phyloP scores from a whole-genome alignment of 768 basidiomycete genomes.

The Amanita molliuscula region DNA sequence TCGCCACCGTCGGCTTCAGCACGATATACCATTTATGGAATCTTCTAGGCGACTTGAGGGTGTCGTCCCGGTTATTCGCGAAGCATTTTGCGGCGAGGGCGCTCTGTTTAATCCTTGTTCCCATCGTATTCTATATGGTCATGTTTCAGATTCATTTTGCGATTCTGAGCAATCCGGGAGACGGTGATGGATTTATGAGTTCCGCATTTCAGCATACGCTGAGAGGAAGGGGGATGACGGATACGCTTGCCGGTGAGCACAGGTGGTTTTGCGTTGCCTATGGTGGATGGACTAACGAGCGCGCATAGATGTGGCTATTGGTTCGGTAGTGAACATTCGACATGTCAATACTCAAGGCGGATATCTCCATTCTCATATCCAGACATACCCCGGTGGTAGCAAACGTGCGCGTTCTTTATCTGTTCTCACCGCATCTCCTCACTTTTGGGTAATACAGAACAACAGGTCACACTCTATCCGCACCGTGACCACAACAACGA shows the following conservation, averaged over 20 bases:
- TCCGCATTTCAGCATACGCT: conserved; percentile 97
- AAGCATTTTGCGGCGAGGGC: conserved; percentile 86
- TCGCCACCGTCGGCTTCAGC: conserved; percentile 83
- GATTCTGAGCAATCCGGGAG: conserved; percentile 82
- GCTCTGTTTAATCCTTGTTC: conserved; percentile 79
- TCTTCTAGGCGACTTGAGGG: conserved; percentile 77
- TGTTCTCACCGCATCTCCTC: conserved; percentile 1
- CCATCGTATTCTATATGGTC: conserved; percentile 83
- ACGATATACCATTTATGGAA: conserved; percentile 84
- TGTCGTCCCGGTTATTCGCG: conserved; percentile 65
- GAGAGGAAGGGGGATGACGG: conserved; percentile 79
- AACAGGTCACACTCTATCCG: conserved; percentile 98
- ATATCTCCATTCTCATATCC: conserved; percentile 93
- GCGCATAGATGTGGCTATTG: conserved; percentile 68
- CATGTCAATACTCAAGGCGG: conserved; percentile 97
- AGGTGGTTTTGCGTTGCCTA: not conserved
- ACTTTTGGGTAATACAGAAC: conserved; percentile 47
- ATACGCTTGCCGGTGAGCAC: conserved; percentile 82
- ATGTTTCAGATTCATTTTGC: conserved; percentile 97
- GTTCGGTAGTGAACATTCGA: conserved; percentile 73
- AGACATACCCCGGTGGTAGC: conserved; percentile 84
- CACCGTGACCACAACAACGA: conserved; percentile 96
- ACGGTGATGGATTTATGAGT: conserved; percentile 99
- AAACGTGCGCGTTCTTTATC: conserved; percentile 43
- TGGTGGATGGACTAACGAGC: not conserved